Percentiles rank a stretch among this genome's conserved stretches.
Evolutionary conservation across 1,139 yeast genomes (phyloP).

Genomic region (Suhomyces coccinellae): DNA sequence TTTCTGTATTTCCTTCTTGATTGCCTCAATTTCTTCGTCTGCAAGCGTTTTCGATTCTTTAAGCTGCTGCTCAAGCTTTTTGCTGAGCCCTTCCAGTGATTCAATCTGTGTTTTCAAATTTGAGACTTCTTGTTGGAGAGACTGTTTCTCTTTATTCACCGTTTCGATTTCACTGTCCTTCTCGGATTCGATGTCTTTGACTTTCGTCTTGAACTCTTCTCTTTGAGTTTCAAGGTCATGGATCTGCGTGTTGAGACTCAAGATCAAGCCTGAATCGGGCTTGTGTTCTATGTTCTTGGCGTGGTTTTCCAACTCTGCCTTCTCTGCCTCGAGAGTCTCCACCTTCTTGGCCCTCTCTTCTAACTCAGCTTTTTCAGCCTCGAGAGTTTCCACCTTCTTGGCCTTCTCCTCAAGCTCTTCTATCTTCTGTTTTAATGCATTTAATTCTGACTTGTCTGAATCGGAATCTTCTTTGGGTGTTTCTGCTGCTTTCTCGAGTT

Average conservation of each 20-base stretch:
- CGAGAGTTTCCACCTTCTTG: background rate
- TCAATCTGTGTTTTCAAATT: background rate
- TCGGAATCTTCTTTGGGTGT: slow-evolving; percentile 9
- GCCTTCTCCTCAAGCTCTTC: slow-evolving; percentile 5
- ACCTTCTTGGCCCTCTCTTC: slow-evolving; percentile 8
- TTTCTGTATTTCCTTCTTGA: background rate
- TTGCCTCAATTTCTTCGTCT: background rate
- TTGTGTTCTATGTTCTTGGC: background rate
- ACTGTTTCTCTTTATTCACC: background rate
- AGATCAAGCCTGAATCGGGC: background rate
- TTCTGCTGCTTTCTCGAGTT: slow-evolving; percentile 23
- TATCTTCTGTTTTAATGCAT: slow-evolving; percentile 13
- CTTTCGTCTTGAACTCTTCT: slow-evolving; percentile 6
- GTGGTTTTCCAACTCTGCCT: background rate
- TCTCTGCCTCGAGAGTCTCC: background rate
- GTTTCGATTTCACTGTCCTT: background rate
- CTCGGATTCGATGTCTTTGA: slow-evolving; percentile 10
- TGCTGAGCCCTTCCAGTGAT: background rate
- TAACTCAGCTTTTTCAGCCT: slow-evolving; percentile 3
- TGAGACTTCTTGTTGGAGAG: background rate
- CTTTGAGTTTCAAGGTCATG: slow-evolving; percentile 4
- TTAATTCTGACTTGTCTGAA: slow-evolving; percentile 12
- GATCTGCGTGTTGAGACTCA: slow-evolving; percentile 3
- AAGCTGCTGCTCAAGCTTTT: background rate
- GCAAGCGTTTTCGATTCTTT: background rate